These are phyloP conservation scores for Chytriomyces confervae DNA, from an alignment of 192 early-diverging fungal species.

Conservation along the genomic window DNA sequence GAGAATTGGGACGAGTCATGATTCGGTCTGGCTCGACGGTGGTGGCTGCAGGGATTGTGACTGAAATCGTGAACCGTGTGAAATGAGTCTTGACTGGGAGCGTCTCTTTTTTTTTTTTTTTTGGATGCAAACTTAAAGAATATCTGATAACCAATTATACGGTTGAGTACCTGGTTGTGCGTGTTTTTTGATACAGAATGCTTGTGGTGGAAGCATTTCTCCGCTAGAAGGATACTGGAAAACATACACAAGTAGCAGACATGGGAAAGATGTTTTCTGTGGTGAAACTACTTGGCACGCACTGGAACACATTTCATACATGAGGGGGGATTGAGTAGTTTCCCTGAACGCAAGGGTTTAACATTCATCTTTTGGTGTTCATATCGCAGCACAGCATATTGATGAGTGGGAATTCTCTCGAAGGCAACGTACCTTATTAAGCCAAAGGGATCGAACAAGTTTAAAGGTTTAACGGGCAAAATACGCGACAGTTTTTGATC, in stretches of 20 bases:
- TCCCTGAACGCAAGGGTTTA: no score
- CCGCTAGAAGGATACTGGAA: not conserved
- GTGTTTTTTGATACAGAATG: not conserved
- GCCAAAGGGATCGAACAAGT: no score
- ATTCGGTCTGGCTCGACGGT: conserved; percentile 85
- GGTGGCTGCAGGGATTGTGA: conserved; percentile 79
- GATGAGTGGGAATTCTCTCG: no score
- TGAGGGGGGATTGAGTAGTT: not conserved
- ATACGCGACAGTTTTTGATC: no score
- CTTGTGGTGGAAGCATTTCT: no score
- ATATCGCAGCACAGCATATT: no score
- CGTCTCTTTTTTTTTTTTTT: no score
- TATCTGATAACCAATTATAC: not conserved
- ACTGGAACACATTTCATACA: not conserved
- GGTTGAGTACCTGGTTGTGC: not conserved
- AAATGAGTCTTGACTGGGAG: conserved; percentile 22
- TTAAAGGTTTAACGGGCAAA: no score
- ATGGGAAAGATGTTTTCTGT: no score
- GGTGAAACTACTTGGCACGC: not conserved
- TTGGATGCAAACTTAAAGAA: not conserved
- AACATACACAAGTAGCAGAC: no score
- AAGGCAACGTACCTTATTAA: no score
- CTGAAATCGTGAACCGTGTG: conserved; percentile 34
- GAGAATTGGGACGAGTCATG: conserved; percentile 87
- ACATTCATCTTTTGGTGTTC: no score